Conservation (phyloP, 768 basidiomycete genomes). For the Daedaleopsis sinensis region DNA sequence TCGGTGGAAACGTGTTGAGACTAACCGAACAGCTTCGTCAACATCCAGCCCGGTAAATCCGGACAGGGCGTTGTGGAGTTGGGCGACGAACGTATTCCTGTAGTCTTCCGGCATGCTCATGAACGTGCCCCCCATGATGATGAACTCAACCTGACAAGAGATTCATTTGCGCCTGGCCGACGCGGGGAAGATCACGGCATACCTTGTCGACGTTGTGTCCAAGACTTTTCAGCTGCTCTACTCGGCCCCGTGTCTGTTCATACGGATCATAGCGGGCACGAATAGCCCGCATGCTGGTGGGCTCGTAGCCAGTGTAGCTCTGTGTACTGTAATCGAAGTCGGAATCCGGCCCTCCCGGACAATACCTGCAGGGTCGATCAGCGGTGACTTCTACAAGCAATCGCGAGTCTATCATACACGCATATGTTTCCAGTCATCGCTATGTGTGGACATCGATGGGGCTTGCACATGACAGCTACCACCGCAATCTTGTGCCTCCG, state of each 20-base stretch:
- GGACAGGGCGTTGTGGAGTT: constrained; percentile 94
- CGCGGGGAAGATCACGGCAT: constrained; percentile 9
- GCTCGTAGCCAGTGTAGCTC: constrained; percentile 93
- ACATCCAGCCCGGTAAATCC: constrained; percentile 93
- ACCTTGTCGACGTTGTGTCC: constrained; percentile 99
- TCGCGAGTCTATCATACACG: constrained; percentile 60
- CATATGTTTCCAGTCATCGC: constrained; percentile 99
- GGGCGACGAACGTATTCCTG: constrained; percentile 89
- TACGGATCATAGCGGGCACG: constrained; percentile 96
- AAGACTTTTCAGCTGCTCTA: constrained; percentile 94
- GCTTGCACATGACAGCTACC: constrained; percentile 99
- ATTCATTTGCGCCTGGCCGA: neutral
- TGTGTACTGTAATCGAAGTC: constrained; percentile 99
- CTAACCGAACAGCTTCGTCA: constrained; percentile 90
- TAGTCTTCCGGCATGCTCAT: constrained; percentile 99
- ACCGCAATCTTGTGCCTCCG: constrained; percentile 77
- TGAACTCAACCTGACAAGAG: constrained; percentile 76
- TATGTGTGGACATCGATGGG: constrained; percentile 98
- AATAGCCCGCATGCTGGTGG: constrained; percentile 99
- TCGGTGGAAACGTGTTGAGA: constrained; percentile 8
- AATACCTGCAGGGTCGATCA: constrained; percentile 61
- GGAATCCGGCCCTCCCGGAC: constrained; percentile 98
- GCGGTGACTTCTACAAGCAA: neutral
- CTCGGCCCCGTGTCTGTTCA: constrained; percentile 92
- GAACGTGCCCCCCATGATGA: constrained; percentile 99